These are phyloP conservation scores for Dothistroma septosporum DNA, from an alignment of 2,329 filamentous ascomycete genomes.

Conservation along the genomic window DNA sequence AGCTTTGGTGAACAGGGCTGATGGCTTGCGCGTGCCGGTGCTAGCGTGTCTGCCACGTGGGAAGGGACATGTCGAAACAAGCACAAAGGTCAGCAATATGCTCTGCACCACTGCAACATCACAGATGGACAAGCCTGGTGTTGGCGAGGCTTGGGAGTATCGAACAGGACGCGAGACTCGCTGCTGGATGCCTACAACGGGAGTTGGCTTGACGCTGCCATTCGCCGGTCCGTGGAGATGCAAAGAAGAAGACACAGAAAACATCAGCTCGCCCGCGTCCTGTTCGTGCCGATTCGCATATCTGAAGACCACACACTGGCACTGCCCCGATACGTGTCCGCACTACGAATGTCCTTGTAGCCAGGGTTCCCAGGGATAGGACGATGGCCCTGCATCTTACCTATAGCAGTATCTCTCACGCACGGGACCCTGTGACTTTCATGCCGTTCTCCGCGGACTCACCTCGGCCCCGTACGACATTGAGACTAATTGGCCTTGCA, in stretches of 20 bases:
- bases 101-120: background rate
- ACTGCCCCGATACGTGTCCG: background rate
- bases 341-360: background rate
- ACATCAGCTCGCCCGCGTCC: background rate
- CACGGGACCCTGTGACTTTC: background rate
- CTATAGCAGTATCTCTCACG: background rate
- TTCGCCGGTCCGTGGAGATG: background rate
- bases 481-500: background rate
- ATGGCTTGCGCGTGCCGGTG: background rate
- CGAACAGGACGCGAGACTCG: background rate
- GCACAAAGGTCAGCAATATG: background rate
- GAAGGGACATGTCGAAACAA: background rate
- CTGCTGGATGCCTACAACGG: background rate
- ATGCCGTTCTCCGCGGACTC: background rate
- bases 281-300: background rate
- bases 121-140: background rate
- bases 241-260: background rate
- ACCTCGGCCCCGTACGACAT: background rate
- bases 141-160: background rate
- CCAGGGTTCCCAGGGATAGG: background rate
- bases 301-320: background rate
- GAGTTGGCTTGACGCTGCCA: background rate
- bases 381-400: background rate
- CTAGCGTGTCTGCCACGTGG: background rate
- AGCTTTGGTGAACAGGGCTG: background rate